Evolutionary conservation across 192 early-diverging fungal species (phyloP), one percentile per base, ranked within the genome.

Genomic region (Cladochytrium replicatum): DNA sequence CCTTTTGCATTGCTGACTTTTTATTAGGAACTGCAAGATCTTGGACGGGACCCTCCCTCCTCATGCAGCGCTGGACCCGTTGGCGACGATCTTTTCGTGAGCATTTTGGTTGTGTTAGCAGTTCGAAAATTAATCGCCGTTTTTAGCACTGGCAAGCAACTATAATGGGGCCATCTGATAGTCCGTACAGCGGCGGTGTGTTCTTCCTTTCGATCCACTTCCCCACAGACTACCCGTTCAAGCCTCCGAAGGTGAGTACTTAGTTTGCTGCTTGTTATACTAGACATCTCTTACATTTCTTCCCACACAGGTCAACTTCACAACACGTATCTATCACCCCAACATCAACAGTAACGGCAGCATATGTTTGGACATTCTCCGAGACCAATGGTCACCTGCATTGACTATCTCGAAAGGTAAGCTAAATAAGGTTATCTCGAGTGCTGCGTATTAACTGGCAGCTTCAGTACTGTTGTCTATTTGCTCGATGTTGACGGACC

Each of bases 261-360:
- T 30, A 2, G 29, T 30, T 0, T 13, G 4, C 4, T 47, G 44
- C 29, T n/a, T 43, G 21, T 3, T 19, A 21, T 26, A 8, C 6
- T 50, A 13, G 30, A 22, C 11, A 21, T 27, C 38, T 13, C 28
- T 50, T 5, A 50, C 2, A 15, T 24, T 26, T 29, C 0, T 9
- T 17, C 23, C 41, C 49, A 31, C 40, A 11, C 55, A 87, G 80
- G 79, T 98, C 43, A 87, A 78, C 69, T 98, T 96, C 67, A 93
- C 85, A 51, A 98, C 93, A 42, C 75, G 83, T 55, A 94, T 98
- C 57, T 98, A 98, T 60, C 95, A 98, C 69, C 93, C 93, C 44
- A 98, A 98, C 77, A 95, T 98, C 70, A 96, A 98, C 76, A 84
- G 79, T 69, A 96, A 94, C 66, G 95, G 95, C 43, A 85, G 82